These are phyloP conservation scores for Ophiostoma tasmaniense DNA, from an alignment of 2,329 filamentous ascomycete species.

Conservation along the genomic window DNA sequence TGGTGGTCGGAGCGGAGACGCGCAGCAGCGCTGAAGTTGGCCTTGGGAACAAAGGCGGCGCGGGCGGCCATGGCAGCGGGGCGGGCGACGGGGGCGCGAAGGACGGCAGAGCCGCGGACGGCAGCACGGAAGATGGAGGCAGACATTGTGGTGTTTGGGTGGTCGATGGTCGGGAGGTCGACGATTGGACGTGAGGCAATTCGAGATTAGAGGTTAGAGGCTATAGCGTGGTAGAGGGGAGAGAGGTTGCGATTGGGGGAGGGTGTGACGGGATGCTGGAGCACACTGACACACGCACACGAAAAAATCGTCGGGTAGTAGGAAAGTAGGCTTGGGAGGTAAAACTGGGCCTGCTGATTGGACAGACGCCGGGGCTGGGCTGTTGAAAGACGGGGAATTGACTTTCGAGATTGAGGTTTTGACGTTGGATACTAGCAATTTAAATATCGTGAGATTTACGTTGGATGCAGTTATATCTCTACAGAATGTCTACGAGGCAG, in stretches of 20 bases:
- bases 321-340: neutral
- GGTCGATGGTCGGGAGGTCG: neutral
- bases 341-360: constrained; percentile 12
- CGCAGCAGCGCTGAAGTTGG: constrained; percentile 55
- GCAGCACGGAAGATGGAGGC: constrained; percentile 61
- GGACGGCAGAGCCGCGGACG: constrained; percentile 56
- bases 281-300: constrained; percentile 6
- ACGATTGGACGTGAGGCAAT: neutral
- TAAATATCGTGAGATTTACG: constrained; percentile 1
- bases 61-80: constrained; percentile 41
- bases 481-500: neutral
- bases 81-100: constrained; percentile 50
- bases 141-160: constrained; percentile 32
- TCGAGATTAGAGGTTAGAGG: neutral
- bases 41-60: constrained; percentile 43
- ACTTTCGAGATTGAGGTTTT: neutral
- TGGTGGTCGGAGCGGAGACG: constrained; percentile 56
- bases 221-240: constrained; percentile 12
- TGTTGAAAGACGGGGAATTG: neutral
- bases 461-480: neutral
- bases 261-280: constrained; percentile 12
- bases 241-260: constrained; percentile 3
- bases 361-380: neutral
- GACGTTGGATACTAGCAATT: neutral
- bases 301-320: constrained; percentile 15